Percentiles rank a stretch among this genome's conserved stretches.
Evolutionary conservation across 805 yeast genomes (phyloP).

Genomic region (Wickerhamiella nectarea): DNA sequence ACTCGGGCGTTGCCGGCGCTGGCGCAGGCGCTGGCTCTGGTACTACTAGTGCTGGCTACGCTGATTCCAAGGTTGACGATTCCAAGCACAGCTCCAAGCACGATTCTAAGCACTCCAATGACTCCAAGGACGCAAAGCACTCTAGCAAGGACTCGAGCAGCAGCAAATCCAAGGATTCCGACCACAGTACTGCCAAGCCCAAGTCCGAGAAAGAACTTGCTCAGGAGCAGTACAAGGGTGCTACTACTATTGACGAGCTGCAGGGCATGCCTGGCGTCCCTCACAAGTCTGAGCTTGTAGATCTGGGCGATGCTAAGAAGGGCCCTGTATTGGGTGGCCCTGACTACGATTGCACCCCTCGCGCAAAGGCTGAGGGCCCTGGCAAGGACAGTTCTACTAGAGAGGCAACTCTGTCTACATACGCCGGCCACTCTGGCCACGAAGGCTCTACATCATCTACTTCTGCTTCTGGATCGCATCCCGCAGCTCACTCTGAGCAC

Average conservation of each 20-base stretch:
- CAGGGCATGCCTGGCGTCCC: conserved; percentile 21
- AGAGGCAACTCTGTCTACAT: conserved; percentile 2
- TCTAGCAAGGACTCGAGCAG: background rate
- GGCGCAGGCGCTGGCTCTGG: background rate
- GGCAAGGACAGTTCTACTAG: background rate
- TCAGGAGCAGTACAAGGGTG: background rate
- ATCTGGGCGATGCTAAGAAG: conserved; percentile 18
- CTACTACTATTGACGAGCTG: conserved; percentile 14
- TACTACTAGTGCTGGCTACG: background rate
- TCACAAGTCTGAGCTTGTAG: conserved; percentile 18
- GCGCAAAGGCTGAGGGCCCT: conserved; percentile 4
- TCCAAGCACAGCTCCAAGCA: background rate
- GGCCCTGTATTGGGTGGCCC: conserved; percentile 17
- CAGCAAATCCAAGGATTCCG: too few species aligned
- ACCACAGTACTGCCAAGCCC: background rate
- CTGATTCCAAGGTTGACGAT: background rate
- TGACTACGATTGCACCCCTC: conserved; percentile 6
- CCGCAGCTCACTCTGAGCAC: background rate
- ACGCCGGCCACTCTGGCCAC: conserved; percentile 1
- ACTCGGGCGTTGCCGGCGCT: too few species aligned
- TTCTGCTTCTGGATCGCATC: too few species aligned
- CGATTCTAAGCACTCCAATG: background rate
- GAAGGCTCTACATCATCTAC: background rate
- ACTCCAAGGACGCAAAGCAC: background rate
- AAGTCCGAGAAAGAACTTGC: background rate